Conservation (phyloP, 106 monocot genomes). For the Apostasia shenzhenica region DNA sequence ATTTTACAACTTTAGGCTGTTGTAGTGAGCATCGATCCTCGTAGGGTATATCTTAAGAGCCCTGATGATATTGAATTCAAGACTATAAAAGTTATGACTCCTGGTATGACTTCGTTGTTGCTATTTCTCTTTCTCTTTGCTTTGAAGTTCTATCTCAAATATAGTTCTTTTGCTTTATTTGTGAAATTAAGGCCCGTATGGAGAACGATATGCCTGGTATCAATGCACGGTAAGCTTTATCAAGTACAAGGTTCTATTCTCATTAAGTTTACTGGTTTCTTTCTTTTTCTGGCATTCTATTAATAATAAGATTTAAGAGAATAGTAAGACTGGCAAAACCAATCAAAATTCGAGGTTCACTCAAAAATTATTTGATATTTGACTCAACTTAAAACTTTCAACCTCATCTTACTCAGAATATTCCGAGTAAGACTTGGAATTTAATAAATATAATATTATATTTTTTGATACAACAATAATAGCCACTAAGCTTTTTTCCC, state of each 20-base stretch:
- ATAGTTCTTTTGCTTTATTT: conserved; percentile 5
- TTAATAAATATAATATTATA: no score
- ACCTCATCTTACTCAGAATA: no score
- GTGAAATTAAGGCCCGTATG: conserved; percentile 59
- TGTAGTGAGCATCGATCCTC: conserved; percentile 97
- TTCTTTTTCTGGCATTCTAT: background rate
- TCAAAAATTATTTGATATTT: no score
- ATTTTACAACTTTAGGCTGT: conserved; percentile 59
- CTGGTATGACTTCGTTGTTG: conserved; percentile 39
- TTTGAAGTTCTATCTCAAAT: background rate
- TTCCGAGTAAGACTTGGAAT: no score
- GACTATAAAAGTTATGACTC: conserved; percentile 50
- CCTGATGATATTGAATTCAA: conserved; percentile 81
- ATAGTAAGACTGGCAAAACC: no score
- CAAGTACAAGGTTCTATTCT: background rate
- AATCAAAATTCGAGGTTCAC: no score
- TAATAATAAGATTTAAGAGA: background rate
- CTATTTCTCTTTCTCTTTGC: background rate
- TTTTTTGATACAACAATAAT: no score
- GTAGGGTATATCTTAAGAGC: conserved; percentile 63
- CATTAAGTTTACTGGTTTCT: background rate
- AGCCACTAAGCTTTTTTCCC: no score
- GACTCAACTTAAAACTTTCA: no score
- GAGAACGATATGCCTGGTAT: conserved; percentile 99
- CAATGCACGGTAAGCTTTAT: conserved; percentile 75